A percentile compares a stretch with the other conserved stretches of the same genome.
phyloP scores from a whole-genome alignment of 1,284 basidiomycete species.

The Cystobasidium pallidum region DNA sequence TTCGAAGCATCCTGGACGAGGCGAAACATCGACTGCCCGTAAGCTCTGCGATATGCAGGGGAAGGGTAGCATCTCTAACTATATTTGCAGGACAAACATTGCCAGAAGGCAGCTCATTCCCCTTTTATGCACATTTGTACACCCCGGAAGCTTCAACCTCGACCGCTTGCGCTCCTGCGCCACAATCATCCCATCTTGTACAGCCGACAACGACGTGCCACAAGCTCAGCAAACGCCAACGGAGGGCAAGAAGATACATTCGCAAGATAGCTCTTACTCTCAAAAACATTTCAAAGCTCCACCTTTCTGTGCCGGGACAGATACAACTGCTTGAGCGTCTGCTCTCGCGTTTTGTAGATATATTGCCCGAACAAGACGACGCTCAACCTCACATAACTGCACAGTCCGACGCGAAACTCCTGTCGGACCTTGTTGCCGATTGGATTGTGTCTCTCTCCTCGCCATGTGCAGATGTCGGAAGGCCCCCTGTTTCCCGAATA shows the following conservation, averaged over 20 bases:
- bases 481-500: not conserved
- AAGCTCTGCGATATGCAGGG: not conserved
- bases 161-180: not conserved
- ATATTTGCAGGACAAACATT: not conserved
- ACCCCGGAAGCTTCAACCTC: constrained; percentile 13
- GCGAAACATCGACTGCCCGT: not conserved
- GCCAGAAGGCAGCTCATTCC: not conserved
- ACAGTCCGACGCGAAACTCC: not conserved
- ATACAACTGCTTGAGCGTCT: not conserved
- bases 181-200: not conserved
- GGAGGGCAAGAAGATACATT: not conserved
- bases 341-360: not conserved
- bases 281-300: not conserved
- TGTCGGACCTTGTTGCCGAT: not conserved
- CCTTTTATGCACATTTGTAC: constrained; percentile 7
- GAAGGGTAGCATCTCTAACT: too few species aligned
- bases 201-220: not conserved
- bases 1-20: not conserved
- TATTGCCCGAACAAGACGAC: not conserved
- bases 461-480: not conserved
- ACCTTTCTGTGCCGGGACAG: not conserved
- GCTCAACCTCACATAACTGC: not conserved
- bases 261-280: not conserved
- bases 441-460: not conserved
- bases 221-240: not conserved